Evolutionary conservation across 2,329 filamentous ascomycete genomes (phyloP).

Genomic region (Diaporthe vexans): DNA sequence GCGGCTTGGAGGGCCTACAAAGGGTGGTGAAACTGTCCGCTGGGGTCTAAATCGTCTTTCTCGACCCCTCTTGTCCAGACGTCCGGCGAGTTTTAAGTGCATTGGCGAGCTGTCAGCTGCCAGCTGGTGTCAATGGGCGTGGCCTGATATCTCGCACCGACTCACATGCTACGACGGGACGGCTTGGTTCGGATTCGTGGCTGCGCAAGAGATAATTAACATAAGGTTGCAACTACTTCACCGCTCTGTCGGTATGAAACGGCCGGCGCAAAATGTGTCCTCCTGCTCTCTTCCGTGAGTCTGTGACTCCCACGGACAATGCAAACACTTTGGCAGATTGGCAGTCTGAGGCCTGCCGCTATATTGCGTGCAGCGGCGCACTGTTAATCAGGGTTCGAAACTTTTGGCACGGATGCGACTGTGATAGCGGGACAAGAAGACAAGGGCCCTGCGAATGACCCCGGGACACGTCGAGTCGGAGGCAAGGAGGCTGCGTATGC

Average conservation of each 20-base stretch:
- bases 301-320: conserved; percentile 7
- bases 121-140: not conserved
- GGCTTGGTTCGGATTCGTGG: not conserved
- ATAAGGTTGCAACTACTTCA: conserved; percentile 24
- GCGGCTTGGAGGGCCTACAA: conserved; percentile 4
- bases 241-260: conserved; percentile 31
- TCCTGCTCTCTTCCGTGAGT: too few species aligned
- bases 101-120: conserved; percentile 8
- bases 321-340: conserved; percentile 29
- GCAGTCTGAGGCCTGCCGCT: conserved; percentile 19
- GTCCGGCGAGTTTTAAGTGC: not conserved
- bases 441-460: conserved; percentile 22
- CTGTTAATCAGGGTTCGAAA: conserved; percentile 2
- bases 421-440: conserved; percentile 13
- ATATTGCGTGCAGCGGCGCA: conserved; percentile 18
- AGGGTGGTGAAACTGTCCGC: not conserved
- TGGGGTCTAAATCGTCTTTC: not conserved
- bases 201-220: conserved; percentile 13
- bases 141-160: not conserved
- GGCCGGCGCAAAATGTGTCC: not conserved
- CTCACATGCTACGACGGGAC: conserved; percentile 10
- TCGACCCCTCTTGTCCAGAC: not conserved
- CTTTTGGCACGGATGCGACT: conserved; percentile 28
- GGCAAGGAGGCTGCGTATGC: conserved; percentile 9
- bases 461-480: conserved; percentile 26